Conservation (phyloP, 805 yeast genomes). For the Yarrowia porcina region DNA sequence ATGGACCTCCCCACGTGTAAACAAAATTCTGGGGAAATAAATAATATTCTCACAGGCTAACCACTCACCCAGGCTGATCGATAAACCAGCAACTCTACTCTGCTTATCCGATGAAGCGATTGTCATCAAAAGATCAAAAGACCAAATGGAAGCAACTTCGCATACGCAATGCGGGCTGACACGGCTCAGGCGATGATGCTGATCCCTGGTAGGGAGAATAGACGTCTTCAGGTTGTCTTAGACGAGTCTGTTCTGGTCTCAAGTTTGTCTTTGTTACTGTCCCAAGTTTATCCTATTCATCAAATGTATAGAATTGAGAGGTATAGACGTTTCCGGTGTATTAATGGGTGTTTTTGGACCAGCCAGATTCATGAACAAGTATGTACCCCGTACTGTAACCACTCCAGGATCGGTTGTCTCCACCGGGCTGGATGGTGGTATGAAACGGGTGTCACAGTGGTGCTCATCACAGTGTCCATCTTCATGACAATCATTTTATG, state of each 20-base stretch:
- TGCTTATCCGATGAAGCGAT: neutral
- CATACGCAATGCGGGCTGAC: conserved; percentile 9
- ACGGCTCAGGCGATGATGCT: conserved; percentile 13
- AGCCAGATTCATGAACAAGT: no score
- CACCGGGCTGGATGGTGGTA: neutral
- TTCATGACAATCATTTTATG: neutral
- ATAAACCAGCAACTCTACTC: neutral
- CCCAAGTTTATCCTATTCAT: no score
- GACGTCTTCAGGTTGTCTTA: neutral
- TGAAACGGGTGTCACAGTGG: neutral
- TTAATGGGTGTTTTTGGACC: no score
- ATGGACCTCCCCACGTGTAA: no score
- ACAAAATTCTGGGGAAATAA: neutral
- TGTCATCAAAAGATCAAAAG: neutral
- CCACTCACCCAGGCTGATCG: neutral
- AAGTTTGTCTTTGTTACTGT: neutral
- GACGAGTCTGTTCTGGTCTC: neutral
- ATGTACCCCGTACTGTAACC: no score
- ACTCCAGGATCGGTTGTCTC: no score
- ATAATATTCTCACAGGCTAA: neutral
- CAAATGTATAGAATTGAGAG: no score
- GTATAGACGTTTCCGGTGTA: neutral
- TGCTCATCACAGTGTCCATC: neutral
- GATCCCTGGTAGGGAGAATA: neutral
- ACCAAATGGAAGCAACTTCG: conserved; percentile 12